Base-by-base conservation (phyloP, 768 basidiomycete species). In the Favolaschia claudopus region DNA sequence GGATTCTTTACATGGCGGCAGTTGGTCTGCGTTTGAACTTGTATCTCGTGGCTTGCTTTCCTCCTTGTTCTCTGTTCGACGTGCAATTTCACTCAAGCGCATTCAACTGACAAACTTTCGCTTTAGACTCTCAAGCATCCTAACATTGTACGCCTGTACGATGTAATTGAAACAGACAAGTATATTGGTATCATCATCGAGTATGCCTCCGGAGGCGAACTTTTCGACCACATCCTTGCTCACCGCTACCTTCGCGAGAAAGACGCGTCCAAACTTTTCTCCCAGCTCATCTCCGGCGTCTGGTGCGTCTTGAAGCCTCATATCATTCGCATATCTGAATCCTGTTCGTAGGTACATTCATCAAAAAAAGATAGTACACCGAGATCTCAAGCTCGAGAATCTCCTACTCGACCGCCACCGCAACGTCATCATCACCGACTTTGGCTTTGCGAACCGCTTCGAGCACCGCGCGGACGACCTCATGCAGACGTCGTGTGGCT, bases 151-250 rank as follows among this genome's bases (percentile, higher is more conserved):
- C 89, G 95, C 10, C 80, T 99, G 40, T 98, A 96, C 84, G 97
- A 99, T 71, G 96, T 99, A 20, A 97, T 99, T 65, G 96, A 99
- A 74, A 99, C 97, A 1, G 97, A 99, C 81, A 98, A 97, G 76
- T 99, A 99, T 77, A 99, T 99, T 68, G 97, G 97, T 33, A 99
- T 99, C 71, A 96, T 99, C 66, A 87, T 99, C 61, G 97, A 99
- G 74, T 99, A 96, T 69, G 97, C 97, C 32, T 95, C 94, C 1
- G 97, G 97, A 50, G 97, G 97, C 54, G 97, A 99, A 73, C 87
- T 99, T 20, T 99, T 99, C 75, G 97, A 99, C 76, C 94, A 98
- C 75, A 99, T 99, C 72, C 87, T 99, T 48, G 96, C 96, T 19
- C 97, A 98, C 72, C 91, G 95, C 37, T 97, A 96, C 74, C 88